Evolutionary conservation across 768 basidiomycete species (phyloP), one percentile per base, ranked within the genome.

Genomic region (Dioszegia hungarica): DNA sequence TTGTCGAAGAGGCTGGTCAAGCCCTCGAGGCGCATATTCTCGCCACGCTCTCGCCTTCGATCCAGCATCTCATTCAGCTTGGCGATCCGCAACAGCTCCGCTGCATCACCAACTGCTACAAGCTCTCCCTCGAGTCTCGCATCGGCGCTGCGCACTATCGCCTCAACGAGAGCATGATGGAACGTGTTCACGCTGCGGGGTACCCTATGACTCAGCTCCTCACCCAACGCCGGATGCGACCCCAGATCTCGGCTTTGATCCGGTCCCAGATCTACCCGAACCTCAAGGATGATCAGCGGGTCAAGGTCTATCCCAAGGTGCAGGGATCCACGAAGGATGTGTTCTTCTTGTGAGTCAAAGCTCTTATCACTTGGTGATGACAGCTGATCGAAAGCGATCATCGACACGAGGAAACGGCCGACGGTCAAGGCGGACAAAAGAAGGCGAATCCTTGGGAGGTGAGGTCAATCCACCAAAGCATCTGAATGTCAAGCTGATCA

Each of bases 1-100:
- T 54, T 45, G 84, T 89, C 0, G 87, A 90, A 72, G 88, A 89
- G 68, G 88, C 88, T 0, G 88, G 88, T 0, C 88, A 90, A 73
- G 86, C 89, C 1, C 79, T 89, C 27, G 88, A 89, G 73, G 85
- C 88, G 3, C 88, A 89, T 59, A 79, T 89, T 14, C 72, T 89
- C 5, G 82, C 63, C 19, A 63, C 55, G 28, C 47, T 68, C 12
- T 53, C 38, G 1, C 62, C 62, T 0, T 53, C 74, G 39, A 57
- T 89, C 0, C 80, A 88, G 57, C 87, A 89, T 34, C 77, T 89
- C 22, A 87, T 90, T 56, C 78, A 85, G 38, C 88, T 89, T n/a
- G 88, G 88, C 0, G 88, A 90, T 60, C 88, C 88, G 6, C 78
- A 82, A 1, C 88, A 89, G 73, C 79, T 90, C 1, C 82, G 88